A percentile compares a stretch with the other conserved stretches of the same genome.
These are phyloP conservation scores for Neonectria ditissima DNA, from an alignment of 2,329 filamentous ascomycete species.

Conservation along the genomic window DNA sequence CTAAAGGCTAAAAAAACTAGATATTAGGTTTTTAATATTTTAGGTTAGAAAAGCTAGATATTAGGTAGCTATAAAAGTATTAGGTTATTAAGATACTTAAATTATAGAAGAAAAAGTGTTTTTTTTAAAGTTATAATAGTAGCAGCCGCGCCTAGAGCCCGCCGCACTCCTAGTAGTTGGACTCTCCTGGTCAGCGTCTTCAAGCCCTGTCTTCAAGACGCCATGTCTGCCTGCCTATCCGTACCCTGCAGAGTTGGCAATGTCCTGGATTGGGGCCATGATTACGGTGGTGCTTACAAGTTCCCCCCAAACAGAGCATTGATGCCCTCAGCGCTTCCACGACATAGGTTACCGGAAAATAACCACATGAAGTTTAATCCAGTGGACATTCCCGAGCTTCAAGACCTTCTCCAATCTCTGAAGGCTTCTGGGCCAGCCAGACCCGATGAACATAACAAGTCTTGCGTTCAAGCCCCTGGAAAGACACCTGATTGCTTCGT, in stretches of 20 bases:
- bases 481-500: constrained; percentile 10
- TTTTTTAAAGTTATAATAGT: too few species aligned
- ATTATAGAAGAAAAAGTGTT: too few species aligned
- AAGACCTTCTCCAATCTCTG: too few species aligned
- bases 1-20: too few species aligned
- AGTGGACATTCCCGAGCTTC: constrained; percentile 1
- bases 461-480: neutral
- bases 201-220: neutral
- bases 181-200: neutral
- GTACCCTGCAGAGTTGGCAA: neutral
- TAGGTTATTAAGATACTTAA: too few species aligned
- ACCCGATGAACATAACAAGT: neutral
- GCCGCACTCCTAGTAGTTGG: too few species aligned
- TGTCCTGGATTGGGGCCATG: neutral
- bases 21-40: too few species aligned
- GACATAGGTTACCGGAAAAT: neutral
- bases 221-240: neutral
- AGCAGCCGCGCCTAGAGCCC: too few species aligned
- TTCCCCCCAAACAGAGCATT: too few species aligned
- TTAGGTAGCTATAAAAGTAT: too few species aligned
- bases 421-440: neutral
- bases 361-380: constrained; percentile 11
- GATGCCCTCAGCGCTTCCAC: too few species aligned
- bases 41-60: too few species aligned
- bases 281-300: neutral